These are phyloP conservation scores for Bryoerythrophyllum caledonicum DNA, from an alignment of 225 moss, liverwort and hornwort genomes.

Conservation along the genomic window DNA sequence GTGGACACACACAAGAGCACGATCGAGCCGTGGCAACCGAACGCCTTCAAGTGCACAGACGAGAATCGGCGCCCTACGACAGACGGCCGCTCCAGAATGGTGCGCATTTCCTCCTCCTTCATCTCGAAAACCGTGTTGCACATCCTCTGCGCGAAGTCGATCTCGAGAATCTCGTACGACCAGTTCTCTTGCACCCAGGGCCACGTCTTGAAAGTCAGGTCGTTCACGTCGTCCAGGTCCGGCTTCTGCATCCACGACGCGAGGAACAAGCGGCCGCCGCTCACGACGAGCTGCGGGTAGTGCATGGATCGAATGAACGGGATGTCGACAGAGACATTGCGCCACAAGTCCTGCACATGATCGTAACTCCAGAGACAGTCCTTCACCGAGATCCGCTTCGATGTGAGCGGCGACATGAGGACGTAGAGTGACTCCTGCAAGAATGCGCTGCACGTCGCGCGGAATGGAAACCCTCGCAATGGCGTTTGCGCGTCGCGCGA, in stretches of 20 bases:
- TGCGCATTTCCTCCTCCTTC: neutral
- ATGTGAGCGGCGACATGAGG: neutral
- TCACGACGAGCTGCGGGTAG: neutral
- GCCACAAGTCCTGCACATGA: neutral
- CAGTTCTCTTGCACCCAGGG: neutral
- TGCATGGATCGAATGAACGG: neutral
- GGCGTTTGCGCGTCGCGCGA: too few relatives aligned
- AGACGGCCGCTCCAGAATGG: neutral
- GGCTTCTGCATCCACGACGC: neutral
- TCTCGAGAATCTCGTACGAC: neutral
- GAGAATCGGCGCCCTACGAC: neutral
- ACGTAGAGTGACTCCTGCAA: neutral
- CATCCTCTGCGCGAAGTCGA: neutral
- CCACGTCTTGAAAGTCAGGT: neutral
- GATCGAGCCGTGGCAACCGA: neutral
- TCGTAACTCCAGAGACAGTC: slow-evolving; percentile 1
- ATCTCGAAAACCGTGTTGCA: neutral
- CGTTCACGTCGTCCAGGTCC: neutral
- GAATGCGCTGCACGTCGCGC: neutral
- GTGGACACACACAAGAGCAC: neutral
- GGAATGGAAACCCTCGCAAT: neutral
- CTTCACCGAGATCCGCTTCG: neutral
- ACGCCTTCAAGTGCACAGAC: neutral
- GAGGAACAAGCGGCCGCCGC: neutral
- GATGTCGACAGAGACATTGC: neutral